phyloP scores from a whole-genome alignment of 352 stramenopile species.

The Aphanomyces invadans region DNA sequence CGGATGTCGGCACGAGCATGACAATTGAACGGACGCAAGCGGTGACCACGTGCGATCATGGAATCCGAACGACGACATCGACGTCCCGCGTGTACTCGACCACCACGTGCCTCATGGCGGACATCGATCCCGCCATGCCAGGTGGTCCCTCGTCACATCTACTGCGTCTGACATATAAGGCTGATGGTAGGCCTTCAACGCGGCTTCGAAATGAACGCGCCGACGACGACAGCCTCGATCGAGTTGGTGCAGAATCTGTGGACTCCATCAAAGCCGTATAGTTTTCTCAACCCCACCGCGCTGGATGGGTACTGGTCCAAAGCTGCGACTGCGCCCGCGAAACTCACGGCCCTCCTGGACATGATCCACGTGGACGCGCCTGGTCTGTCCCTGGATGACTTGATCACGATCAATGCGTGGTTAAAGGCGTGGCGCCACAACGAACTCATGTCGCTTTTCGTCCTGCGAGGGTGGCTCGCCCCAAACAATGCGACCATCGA shows the following conservation, averaged over 20 bases:
- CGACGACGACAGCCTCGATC: neutral
- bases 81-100: neutral
- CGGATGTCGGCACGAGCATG: neutral
- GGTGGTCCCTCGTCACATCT: neutral
- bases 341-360: neutral
- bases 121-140: neutral
- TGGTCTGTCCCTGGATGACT: neutral
- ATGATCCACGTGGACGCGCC: neutral
- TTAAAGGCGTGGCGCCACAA: constrained; percentile 16
- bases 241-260: constrained; percentile 6
- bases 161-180: neutral
- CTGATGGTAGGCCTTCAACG: neutral
- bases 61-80: constrained; percentile 1
- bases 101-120: constrained; percentile 14
- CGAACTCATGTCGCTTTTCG: constrained; percentile 23
- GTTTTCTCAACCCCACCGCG: constrained; percentile 13
- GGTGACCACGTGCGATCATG: constrained; percentile 1
- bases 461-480: constrained; percentile 10
- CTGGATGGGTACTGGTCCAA: constrained; percentile 8
- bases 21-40: neutral
- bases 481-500: constrained; percentile 1
- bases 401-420: constrained; percentile 1
- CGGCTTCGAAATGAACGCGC: constrained; percentile 8
- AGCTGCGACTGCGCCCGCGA: neutral
- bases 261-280: neutral